These are phyloP conservation scores for Skeletonema grethae DNA, from an alignment of 108 stramenopile genomes.

Conservation along the genomic window DNA sequence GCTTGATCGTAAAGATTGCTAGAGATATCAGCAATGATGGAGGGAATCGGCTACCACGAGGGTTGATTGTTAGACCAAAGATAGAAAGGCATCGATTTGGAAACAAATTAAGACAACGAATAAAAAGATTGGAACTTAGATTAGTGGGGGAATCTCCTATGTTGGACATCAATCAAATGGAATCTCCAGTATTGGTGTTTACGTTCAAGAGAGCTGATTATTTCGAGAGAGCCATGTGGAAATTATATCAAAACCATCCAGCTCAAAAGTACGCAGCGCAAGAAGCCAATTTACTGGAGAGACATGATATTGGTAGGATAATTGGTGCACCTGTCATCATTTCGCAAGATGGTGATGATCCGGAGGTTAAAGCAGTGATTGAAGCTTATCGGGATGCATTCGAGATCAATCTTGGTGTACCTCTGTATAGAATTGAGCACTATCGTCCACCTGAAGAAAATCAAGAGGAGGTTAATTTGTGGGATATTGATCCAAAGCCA, in stretches of 20 bases:
- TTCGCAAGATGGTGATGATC: constrained; percentile 80
- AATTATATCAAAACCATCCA: constrained; percentile 60
- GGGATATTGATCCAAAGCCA: constrained; percentile 28
- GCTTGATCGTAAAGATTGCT: constrained; percentile 29
- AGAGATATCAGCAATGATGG: constrained; percentile 8
- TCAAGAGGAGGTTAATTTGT: constrained; percentile 13
- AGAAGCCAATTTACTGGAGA: constrained; percentile 5
- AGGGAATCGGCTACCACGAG: not conserved
- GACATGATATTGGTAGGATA: constrained; percentile 30
- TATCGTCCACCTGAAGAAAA: constrained; percentile 8
- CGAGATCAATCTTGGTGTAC: constrained; percentile 48
- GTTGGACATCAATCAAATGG: constrained; percentile 28
- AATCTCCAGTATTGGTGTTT: constrained; percentile 80
- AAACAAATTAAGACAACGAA: constrained; percentile 14
- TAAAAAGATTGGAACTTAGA: constrained; percentile 15
- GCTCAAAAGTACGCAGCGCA: constrained; percentile 23
- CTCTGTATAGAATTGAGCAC: constrained; percentile 64
- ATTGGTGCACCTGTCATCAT: constrained; percentile 74
- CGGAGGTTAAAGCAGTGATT: constrained; percentile 54
- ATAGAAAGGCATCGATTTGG: constrained; percentile 5
- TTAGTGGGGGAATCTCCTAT: constrained; percentile 11
- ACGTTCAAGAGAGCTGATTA: constrained; percentile 83
- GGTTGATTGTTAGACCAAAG: constrained; percentile 23
- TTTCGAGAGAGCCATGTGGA: constrained; percentile 63
- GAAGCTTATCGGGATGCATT: constrained; percentile 50